Evolutionary conservation across 1,139 yeast species (phyloP).

Genomic region (Torulaspora globosa): DNA sequence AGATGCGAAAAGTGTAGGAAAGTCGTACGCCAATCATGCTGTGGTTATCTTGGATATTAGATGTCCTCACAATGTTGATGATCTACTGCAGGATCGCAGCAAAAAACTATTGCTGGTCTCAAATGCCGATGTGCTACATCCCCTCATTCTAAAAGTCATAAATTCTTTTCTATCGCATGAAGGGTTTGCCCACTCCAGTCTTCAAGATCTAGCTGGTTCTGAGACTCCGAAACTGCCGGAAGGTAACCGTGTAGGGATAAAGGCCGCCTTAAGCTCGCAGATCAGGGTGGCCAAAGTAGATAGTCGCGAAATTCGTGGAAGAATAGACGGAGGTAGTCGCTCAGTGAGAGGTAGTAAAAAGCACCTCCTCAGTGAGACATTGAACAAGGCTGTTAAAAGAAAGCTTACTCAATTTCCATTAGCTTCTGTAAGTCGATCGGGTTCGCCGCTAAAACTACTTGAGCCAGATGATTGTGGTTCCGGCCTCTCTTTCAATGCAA

Average conservation of each 20-base stretch:
- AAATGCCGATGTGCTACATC: conserved; percentile 33
- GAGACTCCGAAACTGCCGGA: neutral
- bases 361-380: neutral
- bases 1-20: conserved; percentile 31
- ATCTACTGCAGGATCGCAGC: conserved; percentile 44
- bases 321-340: neutral
- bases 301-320: conserved; percentile 10
- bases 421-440: neutral
- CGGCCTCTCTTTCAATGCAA: neutral
- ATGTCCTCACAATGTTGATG: conserved; percentile 38
- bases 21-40: conserved; percentile 37
- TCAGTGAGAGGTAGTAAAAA: neutral
- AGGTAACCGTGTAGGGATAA: neutral
- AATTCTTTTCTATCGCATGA: conserved; percentile 34
- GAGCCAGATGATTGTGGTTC: neutral
- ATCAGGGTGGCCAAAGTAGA: conserved; percentile 19
- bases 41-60: conserved; percentile 40
- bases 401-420: neutral
- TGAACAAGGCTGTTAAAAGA: neutral
- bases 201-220: neutral
- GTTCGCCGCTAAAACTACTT: neutral
- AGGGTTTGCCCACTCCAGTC: conserved; percentile 21
- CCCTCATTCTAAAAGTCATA: conserved; percentile 37
- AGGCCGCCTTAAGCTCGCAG: conserved; percentile 15
- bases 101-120: conserved; percentile 37